These are phyloP conservation scores for Xylariaceae sp. DNA, from an alignment of 2,329 filamentous ascomycete species.

Conservation along the genomic window DNA sequence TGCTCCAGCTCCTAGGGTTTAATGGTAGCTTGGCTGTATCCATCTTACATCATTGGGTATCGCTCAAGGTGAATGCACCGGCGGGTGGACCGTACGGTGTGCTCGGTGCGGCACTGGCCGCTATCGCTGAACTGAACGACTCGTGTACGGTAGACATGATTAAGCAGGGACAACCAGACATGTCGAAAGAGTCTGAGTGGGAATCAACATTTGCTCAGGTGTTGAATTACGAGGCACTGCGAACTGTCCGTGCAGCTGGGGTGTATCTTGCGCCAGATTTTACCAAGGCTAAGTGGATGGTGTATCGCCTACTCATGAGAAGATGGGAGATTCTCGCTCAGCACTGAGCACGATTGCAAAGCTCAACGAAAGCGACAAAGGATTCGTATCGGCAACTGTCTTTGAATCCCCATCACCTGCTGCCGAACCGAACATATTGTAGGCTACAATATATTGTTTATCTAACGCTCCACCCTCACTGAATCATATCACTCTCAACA, in stretches of 20 bases:
- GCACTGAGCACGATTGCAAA: neutral
- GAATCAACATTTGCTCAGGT: conserved; percentile 1
- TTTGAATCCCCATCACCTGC: no score
- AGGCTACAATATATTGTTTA: no score
- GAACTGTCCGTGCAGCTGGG: neutral
- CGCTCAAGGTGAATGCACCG: conserved; percentile 4
- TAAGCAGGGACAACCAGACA: neutral
- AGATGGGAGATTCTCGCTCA: neutral
- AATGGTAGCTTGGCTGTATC: neutral
- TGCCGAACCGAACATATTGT: no score
- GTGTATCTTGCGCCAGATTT: conserved; percentile 4
- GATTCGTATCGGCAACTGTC: no score
- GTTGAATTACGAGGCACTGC: conserved; percentile 3
- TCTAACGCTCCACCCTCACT: no score
- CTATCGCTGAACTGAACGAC: conserved; percentile 11
- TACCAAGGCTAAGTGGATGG: conserved; percentile 8
- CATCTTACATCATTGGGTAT: conserved; percentile 10
- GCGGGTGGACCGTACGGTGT: conserved; percentile 9
- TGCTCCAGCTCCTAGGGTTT: conserved; percentile 8
- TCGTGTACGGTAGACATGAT: neutral
- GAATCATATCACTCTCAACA: no score
- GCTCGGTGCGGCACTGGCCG: conserved; percentile 7
- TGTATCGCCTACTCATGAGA: neutral
- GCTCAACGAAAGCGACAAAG: no score
- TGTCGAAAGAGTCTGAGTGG: conserved; percentile 3